A percentile compares a stretch with the other conserved stretches of the same genome.
Conservation (phyloP, 306 rosid species). For the Morella rubra region DNA sequence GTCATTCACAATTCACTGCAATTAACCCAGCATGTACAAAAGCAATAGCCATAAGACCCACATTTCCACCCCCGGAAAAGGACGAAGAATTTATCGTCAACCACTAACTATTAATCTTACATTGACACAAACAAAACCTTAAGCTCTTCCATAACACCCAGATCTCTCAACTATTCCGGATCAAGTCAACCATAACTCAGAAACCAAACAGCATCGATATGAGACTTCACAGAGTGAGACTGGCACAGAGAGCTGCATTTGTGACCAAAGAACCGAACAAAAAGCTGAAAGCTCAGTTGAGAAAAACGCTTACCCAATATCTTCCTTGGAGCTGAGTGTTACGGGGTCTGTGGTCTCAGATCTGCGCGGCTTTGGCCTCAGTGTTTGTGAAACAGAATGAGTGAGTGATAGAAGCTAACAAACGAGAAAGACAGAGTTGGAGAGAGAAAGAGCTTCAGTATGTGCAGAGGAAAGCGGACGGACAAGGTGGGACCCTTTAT, state of each 20-base stretch:
- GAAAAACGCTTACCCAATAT: slow-evolving; percentile 35
- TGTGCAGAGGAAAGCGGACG: not conserved
- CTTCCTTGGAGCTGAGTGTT: slow-evolving; percentile 16
- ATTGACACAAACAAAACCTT: not conserved
- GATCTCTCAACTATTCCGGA: not conserved
- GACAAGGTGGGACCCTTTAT: slow-evolving; percentile 23
- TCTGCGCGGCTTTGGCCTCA: slow-evolving; percentile 29
- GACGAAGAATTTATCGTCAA: not conserved
- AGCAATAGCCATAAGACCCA: slow-evolving; percentile 2
- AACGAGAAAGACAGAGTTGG: not conserved
- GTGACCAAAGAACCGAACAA: not conserved
- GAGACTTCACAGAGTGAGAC: not conserved
- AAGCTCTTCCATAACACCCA: not conserved
- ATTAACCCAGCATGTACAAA: slow-evolving; percentile 4
- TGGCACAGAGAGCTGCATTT: not conserved
- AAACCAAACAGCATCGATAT: not conserved
- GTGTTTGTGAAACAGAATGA: slow-evolving; percentile 6
- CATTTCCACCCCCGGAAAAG: not conserved
- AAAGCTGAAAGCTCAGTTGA: slow-evolving; percentile 3
- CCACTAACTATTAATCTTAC: not conserved
- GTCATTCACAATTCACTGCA: slow-evolving; percentile 18
- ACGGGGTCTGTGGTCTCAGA: slow-evolving; percentile 32
- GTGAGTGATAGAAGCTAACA: slow-evolving; percentile 1
- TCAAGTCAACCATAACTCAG: not conserved
- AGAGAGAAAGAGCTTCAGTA: not conserved